Percentiles rank a stretch among this genome's conserved stretches.
phyloP scores from a whole-genome alignment of 108 stramenopile species.

The Hondaea fermentalgiana region DNA sequence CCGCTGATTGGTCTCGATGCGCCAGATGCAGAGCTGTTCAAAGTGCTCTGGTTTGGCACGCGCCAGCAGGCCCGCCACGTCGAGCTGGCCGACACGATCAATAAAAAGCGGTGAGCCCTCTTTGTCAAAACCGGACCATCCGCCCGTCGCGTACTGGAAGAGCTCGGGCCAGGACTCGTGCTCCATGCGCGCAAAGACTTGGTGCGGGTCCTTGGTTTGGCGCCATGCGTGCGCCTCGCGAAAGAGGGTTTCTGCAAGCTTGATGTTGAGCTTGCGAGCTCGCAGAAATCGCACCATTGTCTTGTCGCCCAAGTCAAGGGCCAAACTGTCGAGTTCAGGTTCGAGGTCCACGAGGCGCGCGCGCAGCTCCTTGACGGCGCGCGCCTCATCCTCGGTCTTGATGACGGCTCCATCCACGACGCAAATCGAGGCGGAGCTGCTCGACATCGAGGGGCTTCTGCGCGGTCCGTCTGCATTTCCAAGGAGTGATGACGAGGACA shows the following conservation, averaged over 20 bases:
- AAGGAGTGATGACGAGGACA: no score
- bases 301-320: neutral
- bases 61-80: neutral
- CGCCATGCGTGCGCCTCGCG: neutral
- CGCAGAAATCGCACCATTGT: neutral
- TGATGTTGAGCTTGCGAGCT: neutral
- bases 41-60: neutral
- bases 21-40: neutral
- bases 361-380: constrained; percentile 3
- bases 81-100: neutral
- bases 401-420: neutral
- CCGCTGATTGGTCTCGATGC: neutral
- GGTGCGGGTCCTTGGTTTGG: neutral
- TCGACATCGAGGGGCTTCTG: no score
- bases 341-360: neutral
- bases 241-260: neutral
- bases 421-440: neutral
- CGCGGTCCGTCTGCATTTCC: no score
- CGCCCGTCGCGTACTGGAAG: neutral
- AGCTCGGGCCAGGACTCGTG: neutral
- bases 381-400: neutral
- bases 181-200: neutral
- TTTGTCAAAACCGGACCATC: neutral
- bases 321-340: neutral
- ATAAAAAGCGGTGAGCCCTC: neutral